Percentiles rank a stretch among this genome's conserved stretches.
Evolutionary conservation across 108 stramenopile species (phyloP).

Genomic region (Thalassiosira profunda): DNA sequence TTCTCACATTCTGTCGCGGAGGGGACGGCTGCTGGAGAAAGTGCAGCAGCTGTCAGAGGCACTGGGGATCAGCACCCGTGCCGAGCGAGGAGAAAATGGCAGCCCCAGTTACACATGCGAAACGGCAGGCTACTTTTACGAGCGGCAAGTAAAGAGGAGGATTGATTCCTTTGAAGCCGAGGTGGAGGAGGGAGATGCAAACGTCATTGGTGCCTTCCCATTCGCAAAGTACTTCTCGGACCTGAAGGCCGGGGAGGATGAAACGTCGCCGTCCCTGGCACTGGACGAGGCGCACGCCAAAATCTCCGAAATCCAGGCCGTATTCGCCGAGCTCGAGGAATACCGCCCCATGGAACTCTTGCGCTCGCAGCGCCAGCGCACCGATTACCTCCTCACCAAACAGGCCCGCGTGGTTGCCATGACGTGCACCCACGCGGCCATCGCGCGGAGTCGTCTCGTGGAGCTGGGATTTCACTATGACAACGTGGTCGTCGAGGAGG

Average conservation of each 20-base stretch:
- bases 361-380: slow-evolving; percentile 90
- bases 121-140: slow-evolving; percentile 93
- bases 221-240: slow-evolving; percentile 64
- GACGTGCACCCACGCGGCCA: slow-evolving; percentile 99
- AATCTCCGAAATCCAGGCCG: slow-evolving; percentile 53
- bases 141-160: slow-evolving; percentile 62
- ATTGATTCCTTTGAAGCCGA: slow-evolving; percentile 53
- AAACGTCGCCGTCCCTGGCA: slow-evolving; percentile 7
- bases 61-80: slow-evolving; percentile 77
- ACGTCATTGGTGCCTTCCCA: slow-evolving; percentile 57
- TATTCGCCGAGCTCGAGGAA: slow-evolving; percentile 93
- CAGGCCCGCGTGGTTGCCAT: slow-evolving; percentile 97
- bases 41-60: slow-evolving; percentile 92
- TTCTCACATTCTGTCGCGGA: slow-evolving; percentile 85
- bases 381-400: slow-evolving; percentile 95
- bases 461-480: slow-evolving; percentile 97
- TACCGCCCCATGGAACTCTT: slow-evolving; percentile 98
- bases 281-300: slow-evolving; percentile 50
- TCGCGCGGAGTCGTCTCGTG: slow-evolving; percentile 90
- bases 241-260: background rate
- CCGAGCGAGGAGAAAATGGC: slow-evolving; percentile 84
- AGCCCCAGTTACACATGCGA: slow-evolving; percentile 93
- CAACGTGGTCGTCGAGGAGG: slow-evolving; percentile 98
- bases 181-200: slow-evolving; percentile 1
- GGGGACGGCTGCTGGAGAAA: slow-evolving; percentile 83